Evolutionary conservation across 2,329 filamentous ascomycete species (phyloP).

Genomic region (Stagonosporopsis cucurbitacearum): DNA sequence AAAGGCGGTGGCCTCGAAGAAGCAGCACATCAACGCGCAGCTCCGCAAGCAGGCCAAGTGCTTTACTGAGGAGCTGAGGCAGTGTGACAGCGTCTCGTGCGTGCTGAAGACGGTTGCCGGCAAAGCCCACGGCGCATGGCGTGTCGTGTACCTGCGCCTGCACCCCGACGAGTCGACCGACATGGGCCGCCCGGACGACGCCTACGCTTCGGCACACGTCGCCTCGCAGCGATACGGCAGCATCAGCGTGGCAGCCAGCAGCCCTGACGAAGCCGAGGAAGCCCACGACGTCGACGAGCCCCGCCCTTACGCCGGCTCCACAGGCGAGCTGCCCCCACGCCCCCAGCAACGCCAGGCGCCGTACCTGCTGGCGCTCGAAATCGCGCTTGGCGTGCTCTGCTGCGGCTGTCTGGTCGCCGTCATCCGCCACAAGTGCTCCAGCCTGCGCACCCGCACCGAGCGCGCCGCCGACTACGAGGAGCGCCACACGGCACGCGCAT

Average conservation of each 20-base stretch:
- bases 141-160: conserved; percentile 39
- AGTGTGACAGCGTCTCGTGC: conserved; percentile 54
- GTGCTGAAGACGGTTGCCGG: conserved; percentile 49
- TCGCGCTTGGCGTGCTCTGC: conserved; percentile 54
- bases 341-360: conserved; percentile 33
- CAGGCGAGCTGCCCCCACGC: conserved; percentile 28
- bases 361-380: conserved; percentile 51
- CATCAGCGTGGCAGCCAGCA: conserved; percentile 20
- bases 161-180: conserved; percentile 27
- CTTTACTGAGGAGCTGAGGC: conserved; percentile 49
- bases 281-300: conserved; percentile 6
- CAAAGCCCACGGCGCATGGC: conserved; percentile 46
- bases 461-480: conserved; percentile 62
- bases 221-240: conserved; percentile 28
- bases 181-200: conserved; percentile 39
- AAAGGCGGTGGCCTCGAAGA: conserved; percentile 45
- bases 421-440: conserved; percentile 57
- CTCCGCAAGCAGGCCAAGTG: conserved; percentile 38
- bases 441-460: conserved; percentile 59
- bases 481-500: conserved; percentile 58
- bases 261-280: not conserved
- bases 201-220: conserved; percentile 28
- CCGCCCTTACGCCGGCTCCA: conserved; percentile 23
- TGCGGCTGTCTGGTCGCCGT: conserved; percentile 54
- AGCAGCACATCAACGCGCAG: conserved; percentile 42